Evolutionary conservation across 2,329 filamentous ascomycete species (phyloP).

Genomic region (Capronia epimyces): DNA sequence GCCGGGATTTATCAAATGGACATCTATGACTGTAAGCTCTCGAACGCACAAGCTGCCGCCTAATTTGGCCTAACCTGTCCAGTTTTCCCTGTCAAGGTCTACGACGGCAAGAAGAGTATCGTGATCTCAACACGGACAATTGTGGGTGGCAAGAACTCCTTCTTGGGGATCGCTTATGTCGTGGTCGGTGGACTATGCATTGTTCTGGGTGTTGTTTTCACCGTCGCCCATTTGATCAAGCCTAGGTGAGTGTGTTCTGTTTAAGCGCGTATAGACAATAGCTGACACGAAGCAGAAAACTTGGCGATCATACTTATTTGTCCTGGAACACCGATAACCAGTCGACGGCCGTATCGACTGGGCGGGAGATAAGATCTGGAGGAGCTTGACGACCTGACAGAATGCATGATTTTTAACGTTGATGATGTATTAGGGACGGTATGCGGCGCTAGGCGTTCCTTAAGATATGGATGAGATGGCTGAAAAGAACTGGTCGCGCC

Average conservation of each 20-base stretch:
- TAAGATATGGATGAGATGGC: constrained; percentile 4
- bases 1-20: constrained; percentile 69
- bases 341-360: constrained; percentile 50
- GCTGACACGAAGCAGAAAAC: constrained; percentile 60
- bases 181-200: constrained; percentile 92
- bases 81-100: constrained; percentile 70
- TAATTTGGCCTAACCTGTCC: constrained; percentile 2
- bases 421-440: background rate
- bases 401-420: constrained; percentile 19
- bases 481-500: background rate
- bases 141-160: constrained; percentile 91
- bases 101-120: constrained; percentile 51
- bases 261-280: background rate
- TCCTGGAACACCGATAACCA: constrained; percentile 78
- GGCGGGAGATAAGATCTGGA: constrained; percentile 51
- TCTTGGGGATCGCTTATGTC: constrained; percentile 92
- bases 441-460: constrained; percentile 20
- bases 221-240: constrained; percentile 82
- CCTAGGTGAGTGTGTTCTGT: constrained; percentile 59
- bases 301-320: constrained; percentile 94
- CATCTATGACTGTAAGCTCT: constrained; percentile 66
- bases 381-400: constrained; percentile 16
- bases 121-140: constrained; percentile 70
- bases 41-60: background rate
- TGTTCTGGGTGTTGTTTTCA: constrained; percentile 79